Conservation (phyloP, 1,139 yeast species). For the Diutina siamensis region DNA sequence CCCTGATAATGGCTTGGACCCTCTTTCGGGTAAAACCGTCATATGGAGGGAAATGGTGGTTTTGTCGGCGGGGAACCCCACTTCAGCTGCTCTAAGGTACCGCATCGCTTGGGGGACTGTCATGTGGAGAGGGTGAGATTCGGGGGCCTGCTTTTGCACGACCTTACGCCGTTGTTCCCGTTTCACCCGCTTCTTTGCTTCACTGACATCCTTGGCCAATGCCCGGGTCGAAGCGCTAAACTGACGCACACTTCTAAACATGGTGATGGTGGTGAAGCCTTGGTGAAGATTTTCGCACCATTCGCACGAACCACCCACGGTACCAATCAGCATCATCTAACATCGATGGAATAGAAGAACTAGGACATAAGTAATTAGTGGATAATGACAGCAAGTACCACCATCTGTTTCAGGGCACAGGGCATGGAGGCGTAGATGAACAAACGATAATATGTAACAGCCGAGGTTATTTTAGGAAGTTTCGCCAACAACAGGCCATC, state of each 20-base stretch:
- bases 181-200: background rate
- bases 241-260: constrained; percentile 3
- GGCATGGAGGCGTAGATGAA: no score
- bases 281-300: constrained; percentile 3
- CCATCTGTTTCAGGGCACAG: no score
- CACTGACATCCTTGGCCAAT: constrained; percentile 2
- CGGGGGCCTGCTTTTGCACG: constrained; percentile 20
- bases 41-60: constrained; percentile 61
- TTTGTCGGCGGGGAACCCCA: constrained; percentile 62
- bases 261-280: background rate
- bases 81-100: constrained; percentile 80
- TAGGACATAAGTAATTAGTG: no score
- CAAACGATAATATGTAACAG: no score
- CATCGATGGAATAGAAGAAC: no score
- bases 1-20: constrained; percentile 67
- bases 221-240: constrained; percentile 4
- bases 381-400: no score
- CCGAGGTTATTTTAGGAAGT: no score
- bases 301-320: no score
- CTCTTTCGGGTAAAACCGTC: constrained; percentile 64
- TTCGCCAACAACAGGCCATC: no score
- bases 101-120: constrained; percentile 62
- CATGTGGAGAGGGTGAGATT: constrained; percentile 53
- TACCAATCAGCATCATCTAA: no score
- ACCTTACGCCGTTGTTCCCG: constrained; percentile 19